Percentiles rank a stretch among this genome's conserved stretches.
Conservation (phyloP, 2,329 filamentous ascomycete genomes). For the Colletotrichum sansevieriae region DNA sequence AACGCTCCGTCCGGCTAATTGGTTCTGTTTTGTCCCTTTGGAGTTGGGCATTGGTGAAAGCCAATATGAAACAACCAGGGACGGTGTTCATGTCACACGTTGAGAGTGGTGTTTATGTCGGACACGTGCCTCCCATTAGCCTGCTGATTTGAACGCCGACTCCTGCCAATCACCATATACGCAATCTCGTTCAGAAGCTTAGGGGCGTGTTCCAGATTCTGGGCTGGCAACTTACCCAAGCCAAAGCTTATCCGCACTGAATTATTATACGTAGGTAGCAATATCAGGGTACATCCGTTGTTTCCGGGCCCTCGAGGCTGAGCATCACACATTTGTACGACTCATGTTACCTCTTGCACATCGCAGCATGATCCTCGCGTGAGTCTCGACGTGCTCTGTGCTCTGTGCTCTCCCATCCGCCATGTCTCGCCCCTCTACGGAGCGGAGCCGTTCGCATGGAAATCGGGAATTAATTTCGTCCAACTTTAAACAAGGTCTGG, state of each 20-base stretch:
- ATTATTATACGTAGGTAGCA: constrained; percentile 3
- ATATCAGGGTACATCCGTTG: constrained; percentile 16
- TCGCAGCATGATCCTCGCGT: constrained; percentile 9
- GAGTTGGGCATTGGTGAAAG: no score
- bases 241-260: not conserved
- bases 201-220: constrained; percentile 1
- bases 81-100: no score
- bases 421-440: constrained; percentile 24
- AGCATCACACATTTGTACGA: constrained; percentile 27
- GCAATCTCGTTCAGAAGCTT: not conserved
- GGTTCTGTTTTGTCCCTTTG: no score
- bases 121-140: no score
- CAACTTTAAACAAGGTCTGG: constrained; percentile 29
- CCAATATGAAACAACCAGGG: no score
- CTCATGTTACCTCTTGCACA: constrained; percentile 16
- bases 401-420: constrained; percentile 25
- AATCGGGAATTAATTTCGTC: constrained; percentile 32
- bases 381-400: constrained; percentile 13
- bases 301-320: constrained; percentile 28
- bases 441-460: constrained; percentile 21
- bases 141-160: not conserved
- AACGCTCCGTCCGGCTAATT: no score
- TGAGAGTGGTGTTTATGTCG: no score
- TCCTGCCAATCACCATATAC: not conserved
- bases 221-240: constrained; percentile 16